These are phyloP conservation scores for Pythium utonaiense DNA, from an alignment of 352 stramenopile genomes.

Conservation along the genomic window DNA sequence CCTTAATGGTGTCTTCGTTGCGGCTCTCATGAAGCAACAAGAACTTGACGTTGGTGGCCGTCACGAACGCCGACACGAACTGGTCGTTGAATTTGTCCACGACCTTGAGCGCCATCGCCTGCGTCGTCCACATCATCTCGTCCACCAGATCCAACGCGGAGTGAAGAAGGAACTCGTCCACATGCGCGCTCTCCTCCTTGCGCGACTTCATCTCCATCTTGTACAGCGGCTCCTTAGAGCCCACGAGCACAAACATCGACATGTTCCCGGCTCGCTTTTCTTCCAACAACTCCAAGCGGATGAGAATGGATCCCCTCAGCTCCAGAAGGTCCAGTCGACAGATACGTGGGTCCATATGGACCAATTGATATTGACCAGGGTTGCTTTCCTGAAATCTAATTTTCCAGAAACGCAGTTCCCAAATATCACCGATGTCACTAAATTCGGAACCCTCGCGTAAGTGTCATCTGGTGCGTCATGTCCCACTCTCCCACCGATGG, in stretches of 20 bases:
- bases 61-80: slow-evolving; percentile 95
- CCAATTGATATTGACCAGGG: no score
- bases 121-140: slow-evolving; percentile 93
- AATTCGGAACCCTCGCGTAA: neutral
- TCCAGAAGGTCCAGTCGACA: no score
- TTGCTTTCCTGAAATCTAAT: neutral
- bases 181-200: slow-evolving; percentile 84
- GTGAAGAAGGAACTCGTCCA: slow-evolving; percentile 98
- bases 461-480: neutral
- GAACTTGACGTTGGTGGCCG: slow-evolving; percentile 94
- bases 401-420: neutral
- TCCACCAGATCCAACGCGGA: slow-evolving; percentile 97
- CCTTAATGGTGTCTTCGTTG: slow-evolving; percentile 94
- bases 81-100: slow-evolving; percentile 97
- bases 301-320: no score
- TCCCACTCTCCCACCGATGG: neutral
- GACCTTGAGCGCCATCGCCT: slow-evolving; percentile 90
- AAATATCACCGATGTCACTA: neutral
- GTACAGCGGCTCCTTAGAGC: slow-evolving; percentile 83
- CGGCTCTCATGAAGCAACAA: slow-evolving; percentile 93
- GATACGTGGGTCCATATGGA: neutral
- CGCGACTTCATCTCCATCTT: slow-evolving; percentile 84
- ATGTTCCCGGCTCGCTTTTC: slow-evolving; percentile 25
- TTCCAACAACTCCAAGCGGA: no score
- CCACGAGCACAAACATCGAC: slow-evolving; percentile 85